Evolutionary conservation across 352 stramenopile genomes (phyloP).

Genomic region (Pythium aristosporum): DNA sequence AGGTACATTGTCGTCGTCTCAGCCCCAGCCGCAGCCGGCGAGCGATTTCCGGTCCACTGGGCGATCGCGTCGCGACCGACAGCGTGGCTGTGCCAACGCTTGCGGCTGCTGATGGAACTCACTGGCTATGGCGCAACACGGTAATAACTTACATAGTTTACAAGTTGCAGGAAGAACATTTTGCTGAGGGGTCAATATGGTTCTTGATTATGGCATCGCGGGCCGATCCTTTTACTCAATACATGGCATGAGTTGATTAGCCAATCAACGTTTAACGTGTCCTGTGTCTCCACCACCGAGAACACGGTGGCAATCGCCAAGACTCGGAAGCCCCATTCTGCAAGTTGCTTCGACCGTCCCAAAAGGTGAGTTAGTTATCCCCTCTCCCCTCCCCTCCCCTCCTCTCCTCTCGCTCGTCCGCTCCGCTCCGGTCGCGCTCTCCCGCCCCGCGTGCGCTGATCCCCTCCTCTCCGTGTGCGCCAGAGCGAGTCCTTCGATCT

Average conservation of each 20-base stretch:
- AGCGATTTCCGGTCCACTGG: too few relatives aligned
- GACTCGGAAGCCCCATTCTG: not conserved
- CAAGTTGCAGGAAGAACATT: too few relatives aligned
- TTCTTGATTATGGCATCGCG: not conserved
- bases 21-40: too few relatives aligned
- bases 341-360: not conserved
- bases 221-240: not conserved
- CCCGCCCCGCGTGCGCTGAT: not conserved
- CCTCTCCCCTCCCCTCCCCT: not conserved
- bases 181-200: too few relatives aligned
- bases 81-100: too few relatives aligned
- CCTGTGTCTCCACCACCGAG: not conserved
- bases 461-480: not conserved
- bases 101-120: too few relatives aligned
- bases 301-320: not conserved
- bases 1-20: too few relatives aligned
- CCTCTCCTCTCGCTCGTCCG: not conserved
- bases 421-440: not conserved
- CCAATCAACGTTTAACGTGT: not conserved
- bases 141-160: too few relatives aligned
- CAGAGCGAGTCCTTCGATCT: not conserved
- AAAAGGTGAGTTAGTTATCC: not conserved
- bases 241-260: conserved; percentile 2
- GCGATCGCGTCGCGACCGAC: too few relatives aligned
- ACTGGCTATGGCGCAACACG: too few relatives aligned